phyloP scores from a whole-genome alignment of 805 yeast species.

The Candida nemodendra region DNA sequence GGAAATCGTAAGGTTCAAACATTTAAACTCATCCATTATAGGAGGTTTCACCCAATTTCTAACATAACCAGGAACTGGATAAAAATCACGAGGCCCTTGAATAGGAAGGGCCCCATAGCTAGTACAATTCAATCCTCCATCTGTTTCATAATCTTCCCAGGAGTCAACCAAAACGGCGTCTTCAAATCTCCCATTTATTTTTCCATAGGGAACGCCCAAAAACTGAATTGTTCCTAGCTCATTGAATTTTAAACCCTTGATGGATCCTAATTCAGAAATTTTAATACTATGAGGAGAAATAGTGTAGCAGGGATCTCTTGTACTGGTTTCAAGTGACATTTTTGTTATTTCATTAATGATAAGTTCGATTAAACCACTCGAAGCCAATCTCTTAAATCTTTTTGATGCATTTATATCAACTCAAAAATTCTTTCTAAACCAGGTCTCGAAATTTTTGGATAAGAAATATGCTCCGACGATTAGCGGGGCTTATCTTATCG shows the following conservation, averaged over 20 bases:
- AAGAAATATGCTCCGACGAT: too few species aligned
- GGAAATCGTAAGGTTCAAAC: conserved; percentile 6
- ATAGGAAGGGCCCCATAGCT: background rate
- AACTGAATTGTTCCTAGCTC: conserved; percentile 4
- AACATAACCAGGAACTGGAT: conserved; percentile 5
- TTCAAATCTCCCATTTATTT: conserved; percentile 2
- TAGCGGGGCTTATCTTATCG: too few species aligned
- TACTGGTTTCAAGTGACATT: too few species aligned
- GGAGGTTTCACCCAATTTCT: conserved; percentile 1
- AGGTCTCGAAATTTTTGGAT: too few species aligned
- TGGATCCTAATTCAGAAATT: background rate
- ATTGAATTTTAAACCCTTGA: conserved; percentile 1
- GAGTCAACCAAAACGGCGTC: conserved; percentile 3
- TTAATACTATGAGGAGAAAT: background rate
- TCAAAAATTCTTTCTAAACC: too few species aligned
- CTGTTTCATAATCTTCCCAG: conserved; percentile 1
- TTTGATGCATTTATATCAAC: too few species aligned
- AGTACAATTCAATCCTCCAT: conserved; percentile 2
- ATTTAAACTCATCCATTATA: background rate
- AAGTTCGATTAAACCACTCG: too few species aligned
- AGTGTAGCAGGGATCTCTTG: background rate
- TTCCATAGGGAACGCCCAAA: conserved; percentile 4
- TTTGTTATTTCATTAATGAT: too few species aligned
- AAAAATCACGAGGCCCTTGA: conserved; percentile 3
- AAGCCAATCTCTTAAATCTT: too few species aligned